Evolutionary conservation across 106 monocot genomes (phyloP).

Genomic region (Phalaenopsis aphrodite): DNA sequence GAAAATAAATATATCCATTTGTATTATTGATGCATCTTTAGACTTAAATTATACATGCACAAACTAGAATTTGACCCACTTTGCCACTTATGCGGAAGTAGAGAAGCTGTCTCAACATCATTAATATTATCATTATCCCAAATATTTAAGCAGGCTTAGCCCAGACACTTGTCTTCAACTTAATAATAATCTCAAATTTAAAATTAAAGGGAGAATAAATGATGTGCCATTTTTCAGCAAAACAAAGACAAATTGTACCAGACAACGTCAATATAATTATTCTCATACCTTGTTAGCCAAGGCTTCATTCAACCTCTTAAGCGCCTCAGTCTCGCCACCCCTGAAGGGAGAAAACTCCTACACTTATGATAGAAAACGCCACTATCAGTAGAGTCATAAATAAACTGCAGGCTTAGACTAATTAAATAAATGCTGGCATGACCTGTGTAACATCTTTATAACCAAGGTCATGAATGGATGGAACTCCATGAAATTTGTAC

Average conservation of each 20-base stretch:
- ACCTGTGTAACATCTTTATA: constrained; percentile 59
- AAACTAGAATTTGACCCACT: not conserved
- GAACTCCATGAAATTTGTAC: constrained; percentile 37
- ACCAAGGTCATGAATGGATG: constrained; percentile 67
- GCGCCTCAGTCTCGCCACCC: constrained; percentile 85
- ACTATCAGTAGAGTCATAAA: not conserved
- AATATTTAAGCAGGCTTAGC: not conserved
- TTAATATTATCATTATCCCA: not conserved
- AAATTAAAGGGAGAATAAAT: not conserved
- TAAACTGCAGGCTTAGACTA: not conserved
- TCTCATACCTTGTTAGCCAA: constrained; percentile 53
- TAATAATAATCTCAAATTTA: not conserved
- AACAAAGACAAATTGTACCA: not conserved
- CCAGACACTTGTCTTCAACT: not conserved
- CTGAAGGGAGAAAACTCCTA: constrained; percentile 60
- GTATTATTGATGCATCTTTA: too few species aligned
- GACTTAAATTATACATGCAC: not conserved
- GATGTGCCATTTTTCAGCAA: not conserved
- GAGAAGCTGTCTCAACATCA: not conserved
- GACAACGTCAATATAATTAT: not conserved
- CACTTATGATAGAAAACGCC: constrained; percentile 22
- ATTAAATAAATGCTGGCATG: not conserved
- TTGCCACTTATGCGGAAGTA: not conserved
- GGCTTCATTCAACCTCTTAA: constrained; percentile 53
- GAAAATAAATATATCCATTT: too few species aligned